Evolutionary conservation across 768 basidiomycete genomes (phyloP).

Genomic region (Russula emetica): DNA sequence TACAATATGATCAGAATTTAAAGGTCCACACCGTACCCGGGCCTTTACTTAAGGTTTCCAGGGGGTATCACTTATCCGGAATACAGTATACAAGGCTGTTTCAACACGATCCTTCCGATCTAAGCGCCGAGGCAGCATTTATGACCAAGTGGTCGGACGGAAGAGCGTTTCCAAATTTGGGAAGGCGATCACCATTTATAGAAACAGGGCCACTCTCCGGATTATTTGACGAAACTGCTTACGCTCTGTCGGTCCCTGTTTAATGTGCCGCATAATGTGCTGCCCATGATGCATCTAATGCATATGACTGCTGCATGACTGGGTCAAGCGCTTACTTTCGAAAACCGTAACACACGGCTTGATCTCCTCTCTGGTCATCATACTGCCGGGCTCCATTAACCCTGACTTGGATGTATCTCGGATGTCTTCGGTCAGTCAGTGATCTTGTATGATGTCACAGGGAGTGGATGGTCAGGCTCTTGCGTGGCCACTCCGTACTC

Average conservation of each 20-base stretch:
- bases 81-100: background rate
- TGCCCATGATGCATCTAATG: background rate
- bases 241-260: background rate
- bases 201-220: no score
- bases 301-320: background rate
- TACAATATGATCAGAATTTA: no score
- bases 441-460: background rate
- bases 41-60: background rate
- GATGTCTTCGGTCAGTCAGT: background rate
- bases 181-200: background rate
- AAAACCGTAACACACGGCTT: conserved; percentile 7
- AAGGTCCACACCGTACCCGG: background rate
- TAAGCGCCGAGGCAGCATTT: background rate
- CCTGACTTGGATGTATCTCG: background rate
- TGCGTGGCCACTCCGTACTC: background rate
- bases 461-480: background rate
- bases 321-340: background rate
- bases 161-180: conserved; percentile 3
- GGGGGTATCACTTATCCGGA: background rate
- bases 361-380: background rate
- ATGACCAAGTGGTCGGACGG: conserved; percentile 20
- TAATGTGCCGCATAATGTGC: background rate
- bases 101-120: conserved; percentile 16
- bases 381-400: no score
- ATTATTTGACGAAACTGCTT: conserved; percentile 4